Conservation (phyloP, 768 basidiomycete species). For the Lyophyllum decastes region DNA sequence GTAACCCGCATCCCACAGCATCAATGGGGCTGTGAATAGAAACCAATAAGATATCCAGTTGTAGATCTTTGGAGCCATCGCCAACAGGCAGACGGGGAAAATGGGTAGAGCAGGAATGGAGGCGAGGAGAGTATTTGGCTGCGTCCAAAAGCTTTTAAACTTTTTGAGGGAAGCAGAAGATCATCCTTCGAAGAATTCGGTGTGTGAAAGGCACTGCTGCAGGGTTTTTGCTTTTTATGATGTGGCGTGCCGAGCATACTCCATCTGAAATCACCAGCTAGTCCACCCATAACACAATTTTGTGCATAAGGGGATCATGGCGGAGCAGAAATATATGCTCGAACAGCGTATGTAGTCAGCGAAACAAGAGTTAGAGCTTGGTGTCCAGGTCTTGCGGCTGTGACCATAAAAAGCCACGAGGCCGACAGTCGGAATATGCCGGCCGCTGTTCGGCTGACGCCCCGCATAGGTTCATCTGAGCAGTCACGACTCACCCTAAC, state of each 20-base stretch:
- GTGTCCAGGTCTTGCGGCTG: not conserved
- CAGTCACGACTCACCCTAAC: no score
- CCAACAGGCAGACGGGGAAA: not conserved
- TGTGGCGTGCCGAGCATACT: slow-evolving; percentile 13
- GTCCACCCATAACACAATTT: not conserved
- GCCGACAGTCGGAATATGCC: not conserved
- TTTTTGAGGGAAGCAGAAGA: slow-evolving; percentile 25
- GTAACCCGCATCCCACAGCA: slow-evolving; percentile 74
- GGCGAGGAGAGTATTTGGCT: slow-evolving; percentile 12
- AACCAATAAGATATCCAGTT: slow-evolving; percentile 60
- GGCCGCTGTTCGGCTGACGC: not conserved
- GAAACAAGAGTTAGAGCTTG: not conserved
- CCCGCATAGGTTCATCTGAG: not conserved
- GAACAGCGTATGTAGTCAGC: not conserved
- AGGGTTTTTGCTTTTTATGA: slow-evolving; percentile 13
- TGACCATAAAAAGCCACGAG: not conserved
- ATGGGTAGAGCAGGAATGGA: not conserved
- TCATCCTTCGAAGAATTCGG: slow-evolving; percentile 23
- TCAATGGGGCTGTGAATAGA: slow-evolving; percentile 53
- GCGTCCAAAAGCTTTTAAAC: slow-evolving; percentile 18
- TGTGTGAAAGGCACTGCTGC: slow-evolving; percentile 17
- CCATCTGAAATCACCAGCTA: slow-evolving; percentile 1
- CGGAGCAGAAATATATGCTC: not conserved
- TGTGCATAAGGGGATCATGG: not conserved
- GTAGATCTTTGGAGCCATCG: slow-evolving; percentile 36